Evolutionary conservation across 208 protist species (phyloP).

Genomic region (Borovskyia barvae): DNA sequence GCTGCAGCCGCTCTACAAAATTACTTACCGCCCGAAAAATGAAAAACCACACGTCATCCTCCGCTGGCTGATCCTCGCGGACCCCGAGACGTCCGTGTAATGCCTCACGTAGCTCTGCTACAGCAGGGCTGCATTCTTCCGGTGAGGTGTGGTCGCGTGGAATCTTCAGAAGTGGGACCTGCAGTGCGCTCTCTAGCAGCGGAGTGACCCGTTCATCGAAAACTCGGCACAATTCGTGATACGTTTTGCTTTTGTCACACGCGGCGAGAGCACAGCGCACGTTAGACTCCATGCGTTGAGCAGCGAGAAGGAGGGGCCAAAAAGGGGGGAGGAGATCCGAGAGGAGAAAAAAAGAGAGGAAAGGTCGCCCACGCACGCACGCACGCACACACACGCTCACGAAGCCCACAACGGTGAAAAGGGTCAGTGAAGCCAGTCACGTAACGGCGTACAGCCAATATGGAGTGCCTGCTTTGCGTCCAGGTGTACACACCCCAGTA

Average conservation of each 20-base stretch:
- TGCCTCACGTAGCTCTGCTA: slow-evolving; percentile 49
- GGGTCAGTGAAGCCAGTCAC: too few relatives aligned
- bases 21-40: slow-evolving; percentile 44
- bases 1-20: slow-evolving; percentile 42
- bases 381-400: too few relatives aligned
- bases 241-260: slow-evolving; percentile 31
- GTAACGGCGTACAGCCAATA: too few relatives aligned
- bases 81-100: slow-evolving; percentile 24
- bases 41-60: slow-evolving; percentile 86
- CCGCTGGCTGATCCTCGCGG: neutral
- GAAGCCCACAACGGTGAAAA: too few relatives aligned
- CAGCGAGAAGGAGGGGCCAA: neutral
- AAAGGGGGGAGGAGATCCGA: too few relatives aligned
- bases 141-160: slow-evolving; percentile 66
- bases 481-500: too few relatives aligned
- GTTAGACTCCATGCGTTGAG: slow-evolving; percentile 25
- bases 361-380: too few relatives aligned
- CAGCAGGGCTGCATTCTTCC: slow-evolving; percentile 62
- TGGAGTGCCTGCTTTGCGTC: too few relatives aligned
- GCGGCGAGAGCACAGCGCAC: slow-evolving; percentile 31
- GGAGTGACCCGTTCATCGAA: slow-evolving; percentile 31
- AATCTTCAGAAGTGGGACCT: slow-evolving; percentile 32
- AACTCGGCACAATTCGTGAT: slow-evolving; percentile 17
- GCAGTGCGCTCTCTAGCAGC: slow-evolving; percentile 46
- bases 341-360: too few relatives aligned